Evolutionary conservation across 306 rosid genomes (phyloP).

Genomic region (Gastrolobium bilobum): DNA sequence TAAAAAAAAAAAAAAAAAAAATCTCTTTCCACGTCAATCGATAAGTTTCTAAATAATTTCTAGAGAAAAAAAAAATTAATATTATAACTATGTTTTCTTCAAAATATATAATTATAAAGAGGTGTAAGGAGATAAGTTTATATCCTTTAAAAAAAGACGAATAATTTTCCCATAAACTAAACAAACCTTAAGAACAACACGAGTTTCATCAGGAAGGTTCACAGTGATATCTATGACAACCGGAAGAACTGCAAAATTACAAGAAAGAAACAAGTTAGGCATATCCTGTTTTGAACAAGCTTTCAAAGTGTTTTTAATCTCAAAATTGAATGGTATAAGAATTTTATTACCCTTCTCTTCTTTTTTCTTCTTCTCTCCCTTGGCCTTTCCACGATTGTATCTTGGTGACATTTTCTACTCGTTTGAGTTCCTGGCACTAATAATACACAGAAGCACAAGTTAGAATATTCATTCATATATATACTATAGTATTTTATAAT

Average conservation of each 20-base stretch:
- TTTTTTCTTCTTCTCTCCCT: conserved; percentile 95
- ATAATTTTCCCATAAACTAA: not conserved
- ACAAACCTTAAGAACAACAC: conserved; percentile 79
- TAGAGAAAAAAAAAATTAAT: too few relatives aligned
- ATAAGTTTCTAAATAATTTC: too few relatives aligned
- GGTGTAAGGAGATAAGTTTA: too few relatives aligned
- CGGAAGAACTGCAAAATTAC: conserved; percentile 84
- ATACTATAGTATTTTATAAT: not conserved
- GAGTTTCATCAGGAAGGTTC: conserved; percentile 83
- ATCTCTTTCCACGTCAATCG: too few relatives aligned
- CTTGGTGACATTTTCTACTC: conserved; percentile 85
- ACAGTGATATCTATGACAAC: conserved; percentile 84
- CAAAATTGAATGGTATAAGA: not conserved
- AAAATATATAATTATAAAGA: too few relatives aligned
- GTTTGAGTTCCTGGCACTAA: conserved; percentile 22
- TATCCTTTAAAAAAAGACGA: too few relatives aligned
- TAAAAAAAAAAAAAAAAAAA: too few relatives aligned
- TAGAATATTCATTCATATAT: not conserved
- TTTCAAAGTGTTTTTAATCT: not conserved
- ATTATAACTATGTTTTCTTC: too few relatives aligned
- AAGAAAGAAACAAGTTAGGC: not conserved
- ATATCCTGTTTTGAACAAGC: not conserved
- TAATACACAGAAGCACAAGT: conserved; percentile 10
- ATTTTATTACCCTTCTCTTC: conserved; percentile 84
- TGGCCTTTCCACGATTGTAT: conserved; percentile 85